Evolutionary conservation across 202 grass and related monocot genomes (phyloP), one percentile per base, ranked within the genome.

Genomic region (Zizania palustris): DNA sequence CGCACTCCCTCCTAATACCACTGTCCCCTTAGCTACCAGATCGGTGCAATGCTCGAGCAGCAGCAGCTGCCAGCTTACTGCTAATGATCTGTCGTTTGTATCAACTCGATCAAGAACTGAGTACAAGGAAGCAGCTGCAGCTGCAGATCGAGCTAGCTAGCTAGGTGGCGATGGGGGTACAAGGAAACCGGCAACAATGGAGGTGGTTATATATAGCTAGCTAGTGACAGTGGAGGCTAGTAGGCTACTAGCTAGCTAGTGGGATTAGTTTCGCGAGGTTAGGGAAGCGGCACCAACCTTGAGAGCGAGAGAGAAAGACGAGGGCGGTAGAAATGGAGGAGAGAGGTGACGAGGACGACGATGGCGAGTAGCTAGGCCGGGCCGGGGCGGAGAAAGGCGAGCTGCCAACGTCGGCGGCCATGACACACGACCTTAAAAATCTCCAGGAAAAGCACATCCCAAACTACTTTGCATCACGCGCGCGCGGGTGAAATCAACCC

Each of bases 351-450:
- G 10, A 28, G 11, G 49, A 1, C 34, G 36, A 9, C 22, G 62
- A 54, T 54, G 51, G 16, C 6, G 8, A 10, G 28, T 44, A 60
- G n/a, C n/a, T n/a, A n/a, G n/a, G n/a, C n/a, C n/a, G n/a, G 81
- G 63, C 48, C 78, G 63, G 69, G 53, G n/a, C 37, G 9, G 55
- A 16, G 69, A 50, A 75, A 88, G 85, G 80, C 60, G 83, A 81
- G 60, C 58, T 34, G 64, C 71, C 78, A 77, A 84, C 75, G 81
- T 91, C 84, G 67, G 8, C 60, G 76, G 75, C 74, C 81, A 83
- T 63, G 93, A 97, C 90, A 73, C 65, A 33, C 83, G 81, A 93
- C 93, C 88, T 93, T 91, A 91, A 93, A 97, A 93, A 88, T 97
- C 88, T 89, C 54, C 9, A 9, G 64, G 87, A 93, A 93, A 97